phyloP scores from a whole-genome alignment of 805 yeast species.

The Candida dendrica region DNA sequence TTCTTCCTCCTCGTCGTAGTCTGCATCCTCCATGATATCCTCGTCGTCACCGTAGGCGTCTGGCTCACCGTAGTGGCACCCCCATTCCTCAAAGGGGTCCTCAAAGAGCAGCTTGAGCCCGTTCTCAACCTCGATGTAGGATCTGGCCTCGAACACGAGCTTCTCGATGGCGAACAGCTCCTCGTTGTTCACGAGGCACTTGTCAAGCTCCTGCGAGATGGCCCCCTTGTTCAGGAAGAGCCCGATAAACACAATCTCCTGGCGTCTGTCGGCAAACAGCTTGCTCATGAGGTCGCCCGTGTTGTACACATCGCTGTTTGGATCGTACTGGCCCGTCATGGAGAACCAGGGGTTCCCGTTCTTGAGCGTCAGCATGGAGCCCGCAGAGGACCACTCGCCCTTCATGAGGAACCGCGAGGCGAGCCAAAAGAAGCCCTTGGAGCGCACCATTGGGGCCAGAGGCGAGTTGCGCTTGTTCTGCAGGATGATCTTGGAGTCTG shows the following conservation, averaged over 20 bases:
- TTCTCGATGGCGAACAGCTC: not conserved
- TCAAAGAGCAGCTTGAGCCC: conserved; percentile 2
- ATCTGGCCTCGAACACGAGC: conserved; percentile 3
- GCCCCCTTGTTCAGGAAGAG: not conserved
- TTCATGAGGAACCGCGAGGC: not conserved
- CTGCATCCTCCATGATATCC: not conserved
- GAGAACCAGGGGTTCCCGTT: not conserved
- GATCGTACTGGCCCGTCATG: not conserved
- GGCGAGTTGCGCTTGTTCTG: not conserved
- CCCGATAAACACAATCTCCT: not conserved
- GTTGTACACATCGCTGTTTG: not conserved
- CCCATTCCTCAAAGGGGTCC: not conserved
- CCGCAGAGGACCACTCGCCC: not conserved
- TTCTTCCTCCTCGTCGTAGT: too few relatives aligned
- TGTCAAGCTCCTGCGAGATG: not conserved
- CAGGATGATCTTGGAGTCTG: not conserved
- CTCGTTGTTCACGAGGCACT: not conserved
- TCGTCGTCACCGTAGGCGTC: not conserved
- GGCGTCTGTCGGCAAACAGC: not conserved
- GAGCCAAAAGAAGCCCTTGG: not conserved
- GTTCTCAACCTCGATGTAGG: conserved; percentile 5
- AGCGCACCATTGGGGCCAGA: not conserved
- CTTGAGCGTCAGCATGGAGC: not conserved
- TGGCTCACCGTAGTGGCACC: not conserved
- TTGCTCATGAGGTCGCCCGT: not conserved